Percentiles rank a stretch among this genome's conserved stretches.
Evolutionary conservation across 371 early-diverging fungal genomes (phyloP).

Genomic region (Syncephalastrum contaminatum): DNA sequence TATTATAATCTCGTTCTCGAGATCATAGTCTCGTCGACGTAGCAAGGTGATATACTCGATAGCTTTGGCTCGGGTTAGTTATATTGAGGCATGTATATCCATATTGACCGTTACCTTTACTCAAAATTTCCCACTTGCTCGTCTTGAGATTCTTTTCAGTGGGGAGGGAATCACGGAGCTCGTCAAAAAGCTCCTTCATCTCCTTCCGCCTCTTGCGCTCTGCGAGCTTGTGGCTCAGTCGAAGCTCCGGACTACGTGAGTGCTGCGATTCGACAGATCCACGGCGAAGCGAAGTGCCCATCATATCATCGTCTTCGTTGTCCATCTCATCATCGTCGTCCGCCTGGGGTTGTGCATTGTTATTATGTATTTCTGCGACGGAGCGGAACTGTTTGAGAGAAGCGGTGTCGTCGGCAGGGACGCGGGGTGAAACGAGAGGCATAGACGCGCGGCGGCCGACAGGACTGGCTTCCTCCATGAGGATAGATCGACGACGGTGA

Average conservation of each 20-base stretch:
- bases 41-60: constrained; percentile 27
- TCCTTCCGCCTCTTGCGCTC: constrained; percentile 78
- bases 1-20: constrained; percentile 44
- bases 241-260: constrained; percentile 62
- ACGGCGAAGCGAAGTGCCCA: too few relatives aligned
- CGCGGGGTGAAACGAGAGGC: constrained; percentile 31
- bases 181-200: constrained; percentile 84
- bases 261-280: constrained; percentile 13
- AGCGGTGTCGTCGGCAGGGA: too few relatives aligned
- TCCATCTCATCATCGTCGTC: too few relatives aligned
- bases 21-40: constrained; percentile 37
- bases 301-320: too few relatives aligned
- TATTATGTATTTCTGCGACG: too few relatives aligned
- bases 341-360: too few relatives aligned
- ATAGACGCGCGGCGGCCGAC: constrained; percentile 47
- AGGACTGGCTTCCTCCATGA: constrained; percentile 25
- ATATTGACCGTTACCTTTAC: constrained; percentile 51
- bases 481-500: constrained; percentile 32
- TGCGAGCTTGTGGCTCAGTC: constrained; percentile 74
- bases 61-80: constrained; percentile 12
- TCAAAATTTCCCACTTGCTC: constrained; percentile 81
- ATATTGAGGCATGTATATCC: neutral
- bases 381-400: too few relatives aligned
- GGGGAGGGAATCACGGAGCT: constrained; percentile 66
- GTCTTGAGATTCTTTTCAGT: constrained; percentile 67